A percentile compares a stretch with the other conserved stretches of the same genome.
These are phyloP conservation scores for Myriosclerotinia duriaeana DNA, from an alignment of 2,329 filamentous ascomycete species.

Conservation along the genomic window DNA sequence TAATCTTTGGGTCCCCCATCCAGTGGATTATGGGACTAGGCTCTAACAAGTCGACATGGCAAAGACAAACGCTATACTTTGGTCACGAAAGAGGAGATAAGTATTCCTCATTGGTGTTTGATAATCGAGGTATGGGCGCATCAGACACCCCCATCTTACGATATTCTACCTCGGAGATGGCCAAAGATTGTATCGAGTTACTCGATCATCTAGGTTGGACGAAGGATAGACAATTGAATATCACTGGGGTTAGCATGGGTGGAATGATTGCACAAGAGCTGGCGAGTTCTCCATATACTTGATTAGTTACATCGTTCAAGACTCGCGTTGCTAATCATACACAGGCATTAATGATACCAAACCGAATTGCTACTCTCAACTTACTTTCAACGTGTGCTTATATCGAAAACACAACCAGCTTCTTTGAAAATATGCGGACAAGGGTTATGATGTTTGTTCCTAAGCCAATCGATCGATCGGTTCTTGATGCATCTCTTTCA, in stretches of 20 bases:
- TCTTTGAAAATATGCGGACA: slow-evolving; percentile 62
- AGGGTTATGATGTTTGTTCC: slow-evolving; percentile 62
- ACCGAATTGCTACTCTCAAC: slow-evolving; percentile 55
- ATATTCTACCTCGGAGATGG: slow-evolving; percentile 85
- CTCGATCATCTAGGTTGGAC: slow-evolving; percentile 69
- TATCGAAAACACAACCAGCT: slow-evolving; percentile 61
- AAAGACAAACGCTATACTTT: slow-evolving; percentile 80
- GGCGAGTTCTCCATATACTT: slow-evolving; percentile 42
- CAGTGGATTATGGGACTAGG: slow-evolving; percentile 82
- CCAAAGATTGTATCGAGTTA: slow-evolving; percentile 71
- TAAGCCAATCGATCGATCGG: slow-evolving; percentile 65
- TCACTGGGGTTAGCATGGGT: slow-evolving; percentile 80
- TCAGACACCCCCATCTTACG: slow-evolving; percentile 74
- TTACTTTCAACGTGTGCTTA: slow-evolving; percentile 62
- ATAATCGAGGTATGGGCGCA: slow-evolving; percentile 79
- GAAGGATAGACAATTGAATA: slow-evolving; percentile 57
- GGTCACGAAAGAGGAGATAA: slow-evolving; percentile 66
- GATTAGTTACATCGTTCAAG: not conserved
- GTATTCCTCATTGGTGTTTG: slow-evolving; percentile 74
- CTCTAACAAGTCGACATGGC: slow-evolving; percentile 68
- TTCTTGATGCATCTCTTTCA: slow-evolving; percentile 62
- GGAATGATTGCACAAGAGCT: slow-evolving; percentile 92
- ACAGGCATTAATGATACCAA: slow-evolving; percentile 51
- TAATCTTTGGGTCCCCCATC: slow-evolving; percentile 23
- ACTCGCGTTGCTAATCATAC: not conserved